Evolutionary conservation across 2,329 filamentous ascomycete species (phyloP).

Genomic region (Fusarium albidum): DNA sequence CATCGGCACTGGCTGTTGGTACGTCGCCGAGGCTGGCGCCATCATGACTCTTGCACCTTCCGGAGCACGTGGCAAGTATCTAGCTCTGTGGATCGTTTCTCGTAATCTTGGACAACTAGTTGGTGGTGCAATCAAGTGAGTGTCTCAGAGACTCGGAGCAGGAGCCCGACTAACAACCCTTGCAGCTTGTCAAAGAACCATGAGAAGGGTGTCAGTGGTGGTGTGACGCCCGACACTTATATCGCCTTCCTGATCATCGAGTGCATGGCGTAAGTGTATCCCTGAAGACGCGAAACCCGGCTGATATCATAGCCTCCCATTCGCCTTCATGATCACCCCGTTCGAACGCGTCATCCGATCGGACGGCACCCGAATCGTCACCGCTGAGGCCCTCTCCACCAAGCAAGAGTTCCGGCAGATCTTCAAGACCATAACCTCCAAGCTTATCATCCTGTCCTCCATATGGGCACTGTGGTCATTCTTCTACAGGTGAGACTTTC

Average conservation of each 20-base stretch:
- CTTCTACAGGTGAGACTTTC: conserved; percentile 8
- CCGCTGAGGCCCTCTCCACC: conserved; percentile 6
- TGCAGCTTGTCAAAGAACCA: conserved; percentile 9
- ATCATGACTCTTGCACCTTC: conserved; percentile 58
- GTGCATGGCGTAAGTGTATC: conserved; percentile 8
- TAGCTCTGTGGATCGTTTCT: conserved; percentile 57
- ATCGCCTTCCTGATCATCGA: conserved; percentile 17
- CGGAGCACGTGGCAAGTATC: conserved; percentile 55
- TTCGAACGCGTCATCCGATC: conserved; percentile 14
- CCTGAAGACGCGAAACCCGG: background rate
- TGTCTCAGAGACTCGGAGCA: background rate
- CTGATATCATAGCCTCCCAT: background rate
- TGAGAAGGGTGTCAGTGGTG: conserved; percentile 10
- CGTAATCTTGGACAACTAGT: conserved; percentile 56
- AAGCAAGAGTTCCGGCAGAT: conserved; percentile 9
- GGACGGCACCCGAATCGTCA: conserved; percentile 11
- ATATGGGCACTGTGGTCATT: conserved; percentile 15
- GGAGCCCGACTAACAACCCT: background rate
- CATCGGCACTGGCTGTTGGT: conserved; percentile 55
- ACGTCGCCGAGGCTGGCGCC: conserved; percentile 56
- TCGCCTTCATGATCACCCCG: conserved; percentile 13
- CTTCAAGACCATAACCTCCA: conserved; percentile 12
- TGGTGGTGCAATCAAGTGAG: conserved; percentile 55
- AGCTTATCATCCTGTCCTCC: conserved; percentile 7
- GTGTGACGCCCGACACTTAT: conserved; percentile 12